A percentile compares a stretch with the other conserved stretches of the same genome.
These are phyloP conservation scores for Psilocybe sp. DNA, from an alignment of 768 basidiomycete species.

Conservation along the genomic window DNA sequence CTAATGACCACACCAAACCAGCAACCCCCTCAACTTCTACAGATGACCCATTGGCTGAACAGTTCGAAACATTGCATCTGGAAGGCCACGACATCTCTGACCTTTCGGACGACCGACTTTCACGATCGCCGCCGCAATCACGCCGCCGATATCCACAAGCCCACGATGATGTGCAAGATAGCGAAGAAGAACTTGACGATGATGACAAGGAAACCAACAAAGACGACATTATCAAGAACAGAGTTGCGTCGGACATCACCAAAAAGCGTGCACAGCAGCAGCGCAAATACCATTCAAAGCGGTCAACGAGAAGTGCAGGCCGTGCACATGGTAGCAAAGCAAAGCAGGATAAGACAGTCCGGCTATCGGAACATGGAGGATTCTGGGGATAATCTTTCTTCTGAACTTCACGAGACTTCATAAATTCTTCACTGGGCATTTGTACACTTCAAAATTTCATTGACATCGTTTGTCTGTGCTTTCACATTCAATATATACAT, in stretches of 20 bases:
- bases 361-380: constrained; percentile 49
- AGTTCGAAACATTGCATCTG: constrained; percentile 13
- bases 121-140: constrained; percentile 53
- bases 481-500: no score
- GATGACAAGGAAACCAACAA: constrained; percentile 28
- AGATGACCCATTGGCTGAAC: not conserved
- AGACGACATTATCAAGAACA: constrained; percentile 44
- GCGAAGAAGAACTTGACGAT: constrained; percentile 37
- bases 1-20: no score
- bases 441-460: not conserved
- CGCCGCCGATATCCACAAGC: constrained; percentile 41
- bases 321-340: constrained; percentile 81
- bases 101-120: constrained; percentile 29
- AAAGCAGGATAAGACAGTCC: constrained; percentile 71
- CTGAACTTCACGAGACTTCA: not conserved
- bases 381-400: constrained; percentile 49
- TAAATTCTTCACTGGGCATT: not conserved
- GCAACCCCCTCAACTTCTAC: not conserved
- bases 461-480: no score
- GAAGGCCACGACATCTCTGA: constrained; percentile 25
- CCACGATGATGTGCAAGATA: constrained; percentile 16
- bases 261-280: constrained; percentile 61
- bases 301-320: constrained; percentile 58
- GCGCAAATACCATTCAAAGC: constrained; percentile 78
- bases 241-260: constrained; percentile 59